Percentiles rank a stretch among this genome's conserved stretches.
Conservation (phyloP, 345 rosid genomes). For the Moricandia moricandioides region DNA sequence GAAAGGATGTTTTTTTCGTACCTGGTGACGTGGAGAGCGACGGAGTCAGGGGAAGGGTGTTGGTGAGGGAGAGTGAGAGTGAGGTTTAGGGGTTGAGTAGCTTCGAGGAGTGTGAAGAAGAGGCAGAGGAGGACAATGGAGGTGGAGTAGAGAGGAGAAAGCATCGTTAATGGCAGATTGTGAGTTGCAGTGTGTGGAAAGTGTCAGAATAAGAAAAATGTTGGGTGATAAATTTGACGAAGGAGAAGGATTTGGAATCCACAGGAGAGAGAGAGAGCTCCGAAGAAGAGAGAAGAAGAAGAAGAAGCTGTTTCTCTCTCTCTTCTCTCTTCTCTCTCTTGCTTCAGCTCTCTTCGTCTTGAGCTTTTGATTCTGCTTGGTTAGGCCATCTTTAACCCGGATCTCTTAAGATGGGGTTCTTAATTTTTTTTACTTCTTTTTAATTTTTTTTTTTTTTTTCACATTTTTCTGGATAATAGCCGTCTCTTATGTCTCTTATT, state of each 20-base stretch:
- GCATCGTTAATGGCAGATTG: constrained; percentile 43
- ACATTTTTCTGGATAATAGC: too few species aligned
- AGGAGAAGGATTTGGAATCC: constrained; percentile 10
- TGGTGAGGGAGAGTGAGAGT: constrained; percentile 65
- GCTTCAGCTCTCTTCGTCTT: constrained; percentile 14
- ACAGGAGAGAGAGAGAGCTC: constrained; percentile 16
- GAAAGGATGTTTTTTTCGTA: constrained; percentile 18
- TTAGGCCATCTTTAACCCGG: too few species aligned
- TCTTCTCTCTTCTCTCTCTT: constrained; percentile 1
- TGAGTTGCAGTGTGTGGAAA: not conserved
- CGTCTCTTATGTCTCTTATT: too few species aligned
- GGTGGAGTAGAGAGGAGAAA: constrained; percentile 21
- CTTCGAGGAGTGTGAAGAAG: constrained; percentile 16
- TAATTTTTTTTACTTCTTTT: too few species aligned
- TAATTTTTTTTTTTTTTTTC: too few species aligned
- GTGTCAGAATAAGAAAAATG: constrained; percentile 32
- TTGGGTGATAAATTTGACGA: constrained; percentile 20
- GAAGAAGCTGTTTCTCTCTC: constrained; percentile 1
- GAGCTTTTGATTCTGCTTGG: not conserved
- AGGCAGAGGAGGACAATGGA: constrained; percentile 41
- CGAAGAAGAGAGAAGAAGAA: not conserved
- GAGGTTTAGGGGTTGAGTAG: constrained; percentile 4
- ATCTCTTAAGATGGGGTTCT: too few species aligned
- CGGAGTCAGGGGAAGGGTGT: constrained; percentile 58
- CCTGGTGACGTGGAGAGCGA: constrained; percentile 54